Base-by-base conservation (phyloP, 495 filamentous ascomycete species). In the Tuber borchii region DNA sequence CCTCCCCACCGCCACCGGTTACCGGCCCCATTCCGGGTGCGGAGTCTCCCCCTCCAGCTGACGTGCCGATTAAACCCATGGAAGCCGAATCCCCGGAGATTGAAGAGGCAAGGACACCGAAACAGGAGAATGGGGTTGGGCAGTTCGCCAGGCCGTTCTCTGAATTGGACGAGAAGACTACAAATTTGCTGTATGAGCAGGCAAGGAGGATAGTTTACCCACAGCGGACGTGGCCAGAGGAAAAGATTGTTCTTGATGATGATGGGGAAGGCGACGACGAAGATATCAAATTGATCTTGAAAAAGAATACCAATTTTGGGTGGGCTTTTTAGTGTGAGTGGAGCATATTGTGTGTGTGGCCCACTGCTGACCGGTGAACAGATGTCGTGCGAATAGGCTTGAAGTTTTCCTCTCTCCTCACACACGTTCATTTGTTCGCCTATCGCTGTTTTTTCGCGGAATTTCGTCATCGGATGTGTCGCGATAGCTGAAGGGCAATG, bases 251-350 rank as follows among this genome's bases (percentile, higher is more conserved):
- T 65, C 26, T 65, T 14, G 56, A 65, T 34, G 26, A 61, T 3
- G 51, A 65, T 17, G 56, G 31, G 56, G 56, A 65, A 34, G 56
- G 56, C 12, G 56, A 65, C 19, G 56, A 65, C 34, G 56, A 65
- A 26, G 56, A 65, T 7, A 65, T 65, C 56, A 65, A 65, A 17
- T 65, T 65, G 14, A 65, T 65, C 26, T 34, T 65, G 56, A 65
- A 65, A 19, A 65, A 65, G 56, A 65, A 65, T 17, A 65, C 56
- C 56, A 65, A 65, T n/a, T 65, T 65, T 65, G 56, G 56, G 26
- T 65, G 56, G 56, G 56, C 56, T 2, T 65, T 65, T 34, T 65
- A 65, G 26, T 65, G 56, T 65, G 56, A 65, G 26, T 65, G 56
- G 56, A 31, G 26, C 10, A 34, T 65, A 34, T 1, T 65, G 26